Conservation (phyloP, 176 grass and related monocot genomes). For the Raddia guianensis region DNA sequence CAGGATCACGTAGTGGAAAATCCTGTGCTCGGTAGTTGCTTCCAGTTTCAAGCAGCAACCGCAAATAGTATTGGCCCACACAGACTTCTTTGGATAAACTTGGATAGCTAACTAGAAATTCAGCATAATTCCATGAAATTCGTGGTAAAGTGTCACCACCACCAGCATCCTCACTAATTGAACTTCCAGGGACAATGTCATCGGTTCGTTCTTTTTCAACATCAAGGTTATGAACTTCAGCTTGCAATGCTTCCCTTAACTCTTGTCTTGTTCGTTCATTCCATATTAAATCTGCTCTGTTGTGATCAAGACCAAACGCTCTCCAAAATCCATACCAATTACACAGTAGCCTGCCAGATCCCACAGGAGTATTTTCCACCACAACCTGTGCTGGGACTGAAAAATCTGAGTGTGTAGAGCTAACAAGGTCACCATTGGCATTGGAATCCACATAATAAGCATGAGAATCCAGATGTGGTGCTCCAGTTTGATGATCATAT, state of each 20-base stretch:
- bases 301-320: slow-evolving; percentile 93
- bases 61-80: slow-evolving; percentile 95
- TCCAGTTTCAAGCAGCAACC: slow-evolving; percentile 88
- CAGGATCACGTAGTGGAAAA: slow-evolving; percentile 93
- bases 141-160: slow-evolving; percentile 66
- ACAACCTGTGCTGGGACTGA: slow-evolving; percentile 95
- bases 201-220: slow-evolving; percentile 97
- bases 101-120: slow-evolving; percentile 86
- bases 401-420: slow-evolving; percentile 68
- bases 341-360: slow-evolving; percentile 93
- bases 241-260: slow-evolving; percentile 86
- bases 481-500: slow-evolving; percentile 52
- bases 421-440: slow-evolving; percentile 59
- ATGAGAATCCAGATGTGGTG: slow-evolving; percentile 52
- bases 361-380: slow-evolving; percentile 96
- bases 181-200: slow-evolving; percentile 83
- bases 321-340: slow-evolving; percentile 99
- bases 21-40: slow-evolving; percentile 78
- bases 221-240: slow-evolving; percentile 99
- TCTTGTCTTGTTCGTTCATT: slow-evolving; percentile 97
- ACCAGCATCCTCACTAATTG: slow-evolving; percentile 58
- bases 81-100: slow-evolving; percentile 99
- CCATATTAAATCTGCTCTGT: slow-evolving; percentile 97
- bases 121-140: slow-evolving; percentile 99
- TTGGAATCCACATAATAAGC: slow-evolving; percentile 54